These are phyloP conservation scores for Diaporthe australafricana DNA, from an alignment of 2,329 filamentous ascomycete genomes.

Conservation along the genomic window DNA sequence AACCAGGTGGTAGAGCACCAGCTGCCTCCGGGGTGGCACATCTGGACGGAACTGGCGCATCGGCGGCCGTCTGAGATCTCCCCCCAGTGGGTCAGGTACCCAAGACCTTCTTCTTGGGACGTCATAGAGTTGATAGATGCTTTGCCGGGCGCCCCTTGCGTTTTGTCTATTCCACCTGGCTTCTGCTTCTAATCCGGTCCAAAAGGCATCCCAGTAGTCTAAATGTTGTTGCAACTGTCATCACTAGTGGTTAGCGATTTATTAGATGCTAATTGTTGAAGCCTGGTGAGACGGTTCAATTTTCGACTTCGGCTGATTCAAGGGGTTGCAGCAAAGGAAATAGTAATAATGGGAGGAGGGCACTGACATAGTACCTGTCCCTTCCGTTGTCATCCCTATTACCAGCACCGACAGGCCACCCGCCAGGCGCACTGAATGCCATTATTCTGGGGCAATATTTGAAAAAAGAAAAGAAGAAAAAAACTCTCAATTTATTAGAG, in stretches of 20 bases:
- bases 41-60: neutral
- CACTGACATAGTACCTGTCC: neutral
- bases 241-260: neutral
- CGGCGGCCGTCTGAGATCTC: neutral
- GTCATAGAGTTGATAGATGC: neutral
- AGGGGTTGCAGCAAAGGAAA: no score
- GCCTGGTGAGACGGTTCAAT: no score
- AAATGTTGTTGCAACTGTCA: neutral
- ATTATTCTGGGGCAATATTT: no score
- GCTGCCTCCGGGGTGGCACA: no score
- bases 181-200: neutral
- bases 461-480: no score
- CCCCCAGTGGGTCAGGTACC: neutral
- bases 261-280: neutral
- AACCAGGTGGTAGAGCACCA: neutral
- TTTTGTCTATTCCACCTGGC: neutral
- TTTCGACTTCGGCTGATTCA: no score
- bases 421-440: no score
- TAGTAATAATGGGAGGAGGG: neutral
- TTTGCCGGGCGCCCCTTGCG: neutral
- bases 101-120: conserved; percentile 3
- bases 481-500: neutral
- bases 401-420: neutral
- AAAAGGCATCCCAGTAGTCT: conserved; percentile 6
- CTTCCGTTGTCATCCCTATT: no score